phyloP scores from a whole-genome alignment of 1,139 yeast genomes.

The Suhomyces atakaporum region DNA sequence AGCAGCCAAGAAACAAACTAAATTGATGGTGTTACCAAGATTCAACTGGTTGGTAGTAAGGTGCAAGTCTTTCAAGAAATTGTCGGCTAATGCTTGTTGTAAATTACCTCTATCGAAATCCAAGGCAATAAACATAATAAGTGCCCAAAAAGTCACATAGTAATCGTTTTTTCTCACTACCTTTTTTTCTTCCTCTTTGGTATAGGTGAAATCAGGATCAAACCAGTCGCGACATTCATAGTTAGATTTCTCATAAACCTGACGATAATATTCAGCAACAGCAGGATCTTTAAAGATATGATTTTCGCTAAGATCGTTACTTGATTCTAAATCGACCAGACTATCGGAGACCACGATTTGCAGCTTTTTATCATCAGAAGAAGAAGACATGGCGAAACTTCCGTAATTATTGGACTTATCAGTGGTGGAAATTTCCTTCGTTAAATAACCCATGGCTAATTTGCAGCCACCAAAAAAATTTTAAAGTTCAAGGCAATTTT shows the following conservation, averaged over 20 bases:
- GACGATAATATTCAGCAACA: constrained; percentile 41
- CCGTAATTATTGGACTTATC: not conserved
- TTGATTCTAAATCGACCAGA: constrained; percentile 5
- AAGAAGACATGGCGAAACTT: constrained; percentile 2
- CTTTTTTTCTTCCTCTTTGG: constrained; percentile 40
- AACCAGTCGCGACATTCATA: constrained; percentile 49
- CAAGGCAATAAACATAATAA: constrained; percentile 51
- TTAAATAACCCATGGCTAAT: not conserved
- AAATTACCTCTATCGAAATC: constrained; percentile 55
- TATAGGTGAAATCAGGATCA: constrained; percentile 51
- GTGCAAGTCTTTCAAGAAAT: constrained; percentile 43
- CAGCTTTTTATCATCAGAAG: constrained; percentile 4
- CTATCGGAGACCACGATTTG: constrained; percentile 1
- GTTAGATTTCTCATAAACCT: constrained; percentile 39
- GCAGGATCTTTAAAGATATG: constrained; percentile 33
- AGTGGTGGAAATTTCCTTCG: not conserved
- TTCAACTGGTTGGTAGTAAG: constrained; percentile 52
- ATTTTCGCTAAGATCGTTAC: constrained; percentile 2
- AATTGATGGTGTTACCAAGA: constrained; percentile 47
- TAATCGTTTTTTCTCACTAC: constrained; percentile 45
- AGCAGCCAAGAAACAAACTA: constrained; percentile 47
- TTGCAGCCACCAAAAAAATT: not conserved
- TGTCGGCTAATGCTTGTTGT: constrained; percentile 52
- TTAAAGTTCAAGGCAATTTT: no score
- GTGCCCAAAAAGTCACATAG: constrained; percentile 49